Conservation (phyloP, 1,139 yeast genomes). For the Geotrichum carabidarum region DNA sequence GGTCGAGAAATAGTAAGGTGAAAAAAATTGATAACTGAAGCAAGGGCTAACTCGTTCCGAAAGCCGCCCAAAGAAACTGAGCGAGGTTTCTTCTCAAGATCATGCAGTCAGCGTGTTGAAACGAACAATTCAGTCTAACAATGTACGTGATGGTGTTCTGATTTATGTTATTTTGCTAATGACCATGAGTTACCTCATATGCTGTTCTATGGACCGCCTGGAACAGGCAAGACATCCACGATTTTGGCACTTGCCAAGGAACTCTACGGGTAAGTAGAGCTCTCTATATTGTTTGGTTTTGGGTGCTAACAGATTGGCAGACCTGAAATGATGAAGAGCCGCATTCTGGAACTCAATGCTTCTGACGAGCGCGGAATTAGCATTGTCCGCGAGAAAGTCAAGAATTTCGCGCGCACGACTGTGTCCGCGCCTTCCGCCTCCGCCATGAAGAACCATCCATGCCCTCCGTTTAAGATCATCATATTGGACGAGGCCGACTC, state of each 20-base stretch:
- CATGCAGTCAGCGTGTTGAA: slow-evolving; percentile 83
- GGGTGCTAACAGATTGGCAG: background rate
- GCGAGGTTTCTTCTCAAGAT: slow-evolving; percentile 87
- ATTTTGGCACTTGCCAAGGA: slow-evolving; percentile 83
- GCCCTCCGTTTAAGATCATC: slow-evolving; percentile 86
- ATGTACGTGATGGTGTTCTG: slow-evolving; percentile 35
- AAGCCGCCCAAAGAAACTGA: slow-evolving; percentile 71
- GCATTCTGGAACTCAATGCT: slow-evolving; percentile 90
- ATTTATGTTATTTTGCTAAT: background rate
- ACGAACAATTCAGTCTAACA: slow-evolving; percentile 70
- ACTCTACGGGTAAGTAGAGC: slow-evolving; percentile 51
- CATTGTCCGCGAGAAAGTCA: slow-evolving; percentile 84
- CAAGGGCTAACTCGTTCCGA: background rate
- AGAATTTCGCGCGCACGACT: slow-evolving; percentile 82
- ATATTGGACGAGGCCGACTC: slow-evolving; percentile 95
- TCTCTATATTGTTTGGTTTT: background rate
- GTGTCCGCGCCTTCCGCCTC: slow-evolving; percentile 74
- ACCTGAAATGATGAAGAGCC: slow-evolving; percentile 52
- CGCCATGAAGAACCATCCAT: slow-evolving; percentile 70
- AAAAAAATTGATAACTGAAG: background rate
- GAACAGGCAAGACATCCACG: slow-evolving; percentile 94
- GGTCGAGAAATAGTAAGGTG: slow-evolving; percentile 63
- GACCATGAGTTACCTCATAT: slow-evolving; percentile 58
- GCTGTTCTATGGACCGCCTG: slow-evolving; percentile 96
- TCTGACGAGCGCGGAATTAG: slow-evolving; percentile 95